A percentile compares a stretch with the other conserved stretches of the same genome.
These are phyloP conservation scores for Aspergillus neotritici DNA, from an alignment of 2,329 filamentous ascomycete genomes.

Conservation along the genomic window DNA sequence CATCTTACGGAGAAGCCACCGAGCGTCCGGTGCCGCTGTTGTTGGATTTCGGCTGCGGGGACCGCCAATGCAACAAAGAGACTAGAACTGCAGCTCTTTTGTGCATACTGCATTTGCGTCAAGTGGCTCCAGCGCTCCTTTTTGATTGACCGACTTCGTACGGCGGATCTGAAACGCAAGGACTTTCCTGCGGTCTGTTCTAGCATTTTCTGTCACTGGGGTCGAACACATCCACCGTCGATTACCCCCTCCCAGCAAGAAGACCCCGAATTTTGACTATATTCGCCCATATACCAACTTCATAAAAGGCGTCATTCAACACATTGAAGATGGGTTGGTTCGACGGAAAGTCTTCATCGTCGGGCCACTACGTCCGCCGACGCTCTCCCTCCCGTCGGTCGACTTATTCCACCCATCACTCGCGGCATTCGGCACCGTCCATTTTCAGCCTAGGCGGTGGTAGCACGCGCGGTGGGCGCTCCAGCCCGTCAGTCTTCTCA, in stretches of 20 bases:
- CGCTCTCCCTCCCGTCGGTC: conserved; percentile 34
- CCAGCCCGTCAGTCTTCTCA: conserved; percentile 46
- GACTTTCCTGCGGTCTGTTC: too few species aligned
- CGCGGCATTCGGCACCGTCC: conserved; percentile 39
- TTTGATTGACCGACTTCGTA: conserved; percentile 11
- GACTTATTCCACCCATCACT: conserved; percentile 34
- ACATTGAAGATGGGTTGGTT: conserved; percentile 42
- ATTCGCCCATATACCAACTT: too few species aligned
- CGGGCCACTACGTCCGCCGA: conserved; percentile 22
- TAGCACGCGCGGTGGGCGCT: conserved; percentile 28
- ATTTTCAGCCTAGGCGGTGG: conserved; percentile 41
- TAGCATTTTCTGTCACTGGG: too few species aligned
- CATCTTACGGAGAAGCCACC: too few species aligned
- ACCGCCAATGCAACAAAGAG: conserved; percentile 12
- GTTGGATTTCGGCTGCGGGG: conserved; percentile 11
- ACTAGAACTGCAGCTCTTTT: conserved; percentile 14
- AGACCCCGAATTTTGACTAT: too few species aligned
- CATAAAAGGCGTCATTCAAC: not conserved
- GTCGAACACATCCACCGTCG: too few species aligned
- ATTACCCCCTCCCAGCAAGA: too few species aligned
- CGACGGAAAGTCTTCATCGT: conserved; percentile 33
- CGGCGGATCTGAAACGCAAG: too few species aligned
- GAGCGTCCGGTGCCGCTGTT: too few species aligned
- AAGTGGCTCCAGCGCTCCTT: conserved; percentile 13
- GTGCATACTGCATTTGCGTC: conserved; percentile 10